These are phyloP conservation scores for Aphanomyces cochlioides DNA, from an alignment of 352 stramenopile genomes.

Conservation along the genomic window DNA sequence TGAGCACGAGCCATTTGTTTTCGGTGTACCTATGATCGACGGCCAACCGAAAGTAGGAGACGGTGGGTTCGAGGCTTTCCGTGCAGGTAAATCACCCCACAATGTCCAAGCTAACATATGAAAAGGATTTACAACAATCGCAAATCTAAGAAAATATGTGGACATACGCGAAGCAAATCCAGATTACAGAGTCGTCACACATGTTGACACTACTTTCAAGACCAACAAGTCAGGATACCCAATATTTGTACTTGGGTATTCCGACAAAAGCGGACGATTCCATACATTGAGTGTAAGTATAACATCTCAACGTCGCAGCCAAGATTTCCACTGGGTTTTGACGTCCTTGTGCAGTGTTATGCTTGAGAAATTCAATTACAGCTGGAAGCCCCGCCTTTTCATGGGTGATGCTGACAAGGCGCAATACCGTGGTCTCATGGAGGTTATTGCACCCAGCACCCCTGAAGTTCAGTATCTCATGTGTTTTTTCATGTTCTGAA, in stretches of 20 bases:
- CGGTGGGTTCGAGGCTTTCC: background rate
- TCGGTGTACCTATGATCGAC: background rate
- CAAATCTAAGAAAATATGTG: background rate
- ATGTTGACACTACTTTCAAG: background rate
- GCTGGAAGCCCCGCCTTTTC: background rate
- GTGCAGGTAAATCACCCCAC: background rate
- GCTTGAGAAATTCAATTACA: background rate
- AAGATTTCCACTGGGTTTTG: background rate
- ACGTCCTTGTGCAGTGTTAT: no score
- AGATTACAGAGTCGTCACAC: background rate
- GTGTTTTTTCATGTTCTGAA: background rate
- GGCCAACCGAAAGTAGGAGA: background rate
- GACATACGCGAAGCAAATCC: background rate
- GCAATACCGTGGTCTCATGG: background rate
- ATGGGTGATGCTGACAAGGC: slow-evolving; percentile 3
- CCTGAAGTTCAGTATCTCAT: background rate
- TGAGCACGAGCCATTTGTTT: slow-evolving; percentile 1
- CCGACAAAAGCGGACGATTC: background rate
- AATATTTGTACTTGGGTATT: slow-evolving; percentile 2
- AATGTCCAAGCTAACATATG: background rate
- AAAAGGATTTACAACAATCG: background rate
- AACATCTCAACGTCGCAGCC: background rate
- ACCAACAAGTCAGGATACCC: background rate
- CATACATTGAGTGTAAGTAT: background rate
- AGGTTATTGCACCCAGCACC: background rate